Percentiles rank a stretch among this genome's conserved stretches.
Evolutionary conservation across 768 basidiomycete genomes (phyloP).

Genomic region (Trametes coccinea): DNA sequence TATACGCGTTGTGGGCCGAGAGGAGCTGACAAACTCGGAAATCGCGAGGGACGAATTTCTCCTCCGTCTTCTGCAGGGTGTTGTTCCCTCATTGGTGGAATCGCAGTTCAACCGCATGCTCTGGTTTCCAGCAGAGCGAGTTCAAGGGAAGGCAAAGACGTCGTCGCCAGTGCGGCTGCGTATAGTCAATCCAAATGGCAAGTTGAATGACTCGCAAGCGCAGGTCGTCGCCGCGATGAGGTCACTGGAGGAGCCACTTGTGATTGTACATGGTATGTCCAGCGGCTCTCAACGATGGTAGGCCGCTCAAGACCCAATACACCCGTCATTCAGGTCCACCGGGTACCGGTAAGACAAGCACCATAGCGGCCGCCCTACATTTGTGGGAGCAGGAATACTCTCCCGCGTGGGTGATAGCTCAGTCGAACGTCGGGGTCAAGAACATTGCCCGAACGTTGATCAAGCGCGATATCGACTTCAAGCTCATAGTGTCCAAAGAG

Average conservation of each 20-base stretch:
- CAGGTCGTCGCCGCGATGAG: constrained; percentile 40
- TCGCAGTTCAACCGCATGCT: constrained; percentile 39
- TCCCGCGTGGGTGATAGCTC: constrained; percentile 69
- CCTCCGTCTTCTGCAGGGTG: constrained; percentile 37
- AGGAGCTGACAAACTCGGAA: constrained; percentile 42
- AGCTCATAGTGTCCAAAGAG: constrained; percentile 40
- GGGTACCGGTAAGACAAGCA: constrained; percentile 55
- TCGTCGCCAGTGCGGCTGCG: too few relatives aligned
- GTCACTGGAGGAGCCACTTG: constrained; percentile 29
- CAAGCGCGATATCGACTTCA: constrained; percentile 55
- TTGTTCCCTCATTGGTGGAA: constrained; percentile 27
- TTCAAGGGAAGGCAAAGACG: not conserved
- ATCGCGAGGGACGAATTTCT: constrained; percentile 41
- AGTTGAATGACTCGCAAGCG: constrained; percentile 41
- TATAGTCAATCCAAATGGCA: not conserved
- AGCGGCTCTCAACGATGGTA: too few relatives aligned
- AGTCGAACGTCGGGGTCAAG: constrained; percentile 83
- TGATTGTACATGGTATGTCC: constrained; percentile 42
- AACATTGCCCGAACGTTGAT: constrained; percentile 77
- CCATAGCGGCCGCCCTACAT: constrained; percentile 46
- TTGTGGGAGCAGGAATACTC: constrained; percentile 37
- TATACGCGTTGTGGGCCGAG: constrained; percentile 45
- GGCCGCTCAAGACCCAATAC: not conserved
- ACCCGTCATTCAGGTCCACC: constrained; percentile 41
- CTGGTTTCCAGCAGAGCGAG: constrained; percentile 40